phyloP scores from a whole-genome alignment of 768 basidiomycete species.

The Cystobasidium onofrii region DNA sequence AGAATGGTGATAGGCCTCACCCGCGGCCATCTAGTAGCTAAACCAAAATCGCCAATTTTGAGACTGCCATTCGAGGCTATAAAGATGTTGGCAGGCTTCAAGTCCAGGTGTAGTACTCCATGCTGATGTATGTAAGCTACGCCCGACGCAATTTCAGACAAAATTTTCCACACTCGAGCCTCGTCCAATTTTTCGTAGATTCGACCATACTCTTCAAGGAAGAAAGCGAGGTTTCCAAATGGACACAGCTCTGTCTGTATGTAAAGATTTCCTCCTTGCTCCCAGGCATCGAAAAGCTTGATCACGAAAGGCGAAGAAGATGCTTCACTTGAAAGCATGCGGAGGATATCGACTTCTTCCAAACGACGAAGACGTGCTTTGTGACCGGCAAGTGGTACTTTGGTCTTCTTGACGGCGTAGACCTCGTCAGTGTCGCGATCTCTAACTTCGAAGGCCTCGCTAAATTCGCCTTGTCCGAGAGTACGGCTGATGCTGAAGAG shows the following conservation, averaged over 20 bases:
- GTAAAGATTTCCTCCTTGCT: conserved; percentile 74
- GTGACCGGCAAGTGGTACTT: conserved; percentile 71
- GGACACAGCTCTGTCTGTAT: conserved; percentile 93
- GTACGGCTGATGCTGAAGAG: conserved; percentile 72
- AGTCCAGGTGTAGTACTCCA: conserved; percentile 84
- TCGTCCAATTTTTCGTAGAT: conserved; percentile 76
- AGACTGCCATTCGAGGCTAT: conserved; percentile 76
- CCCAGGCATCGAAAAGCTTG: conserved; percentile 89
- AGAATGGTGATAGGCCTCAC: conserved; percentile 45
- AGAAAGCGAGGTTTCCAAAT: conserved; percentile 79
- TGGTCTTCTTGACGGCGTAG: conserved; percentile 89
- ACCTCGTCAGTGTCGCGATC: conserved; percentile 46
- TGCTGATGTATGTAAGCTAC: conserved; percentile 79
- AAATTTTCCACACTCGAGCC: conserved; percentile 88
- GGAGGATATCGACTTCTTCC: conserved; percentile 88
- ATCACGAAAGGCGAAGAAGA: conserved; percentile 60
- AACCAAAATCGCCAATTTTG: conserved; percentile 97
- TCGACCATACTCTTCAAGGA: conserved; percentile 81
- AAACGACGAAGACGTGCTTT: conserved; percentile 86
- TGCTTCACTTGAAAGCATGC: conserved; percentile 54
- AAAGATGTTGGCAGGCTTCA: conserved; percentile 96
- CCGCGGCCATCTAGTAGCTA: conserved; percentile 90
- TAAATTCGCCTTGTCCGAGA: conserved; percentile 86
- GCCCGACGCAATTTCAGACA: conserved; percentile 80
- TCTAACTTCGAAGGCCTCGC: conserved; percentile 69